phyloP scores from a whole-genome alignment of 495 filamentous ascomycete genomes.

The Penicillium longicatenatum region DNA sequence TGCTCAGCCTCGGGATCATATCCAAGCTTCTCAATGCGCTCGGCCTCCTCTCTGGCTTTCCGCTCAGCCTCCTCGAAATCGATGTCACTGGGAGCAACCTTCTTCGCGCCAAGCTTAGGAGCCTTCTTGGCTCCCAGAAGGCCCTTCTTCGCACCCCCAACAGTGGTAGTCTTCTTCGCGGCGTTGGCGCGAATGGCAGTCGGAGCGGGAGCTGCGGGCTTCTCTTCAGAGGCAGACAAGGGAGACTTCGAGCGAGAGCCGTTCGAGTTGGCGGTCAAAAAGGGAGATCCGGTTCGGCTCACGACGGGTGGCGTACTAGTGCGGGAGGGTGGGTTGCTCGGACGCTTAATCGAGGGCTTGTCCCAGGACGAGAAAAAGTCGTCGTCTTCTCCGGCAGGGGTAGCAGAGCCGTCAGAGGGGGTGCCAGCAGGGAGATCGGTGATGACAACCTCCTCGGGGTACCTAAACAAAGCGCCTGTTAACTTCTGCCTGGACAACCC shows the following conservation, averaged over 20 bases:
- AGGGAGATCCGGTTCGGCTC: slow-evolving; percentile 83
- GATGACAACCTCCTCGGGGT: slow-evolving; percentile 83
- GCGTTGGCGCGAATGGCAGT: slow-evolving; percentile 72
- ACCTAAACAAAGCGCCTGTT: slow-evolving; percentile 52
- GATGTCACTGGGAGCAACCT: slow-evolving; percentile 72
- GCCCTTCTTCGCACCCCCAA: slow-evolving; percentile 67
- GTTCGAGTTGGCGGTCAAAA: slow-evolving; percentile 77
- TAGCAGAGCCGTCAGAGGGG: slow-evolving; percentile 62
- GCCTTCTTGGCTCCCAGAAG: slow-evolving; percentile 89
- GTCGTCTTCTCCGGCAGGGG: slow-evolving; percentile 79
- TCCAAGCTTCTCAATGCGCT: slow-evolving; percentile 95
- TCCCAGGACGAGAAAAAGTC: slow-evolving; percentile 99
- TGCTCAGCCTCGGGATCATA: slow-evolving; percentile 92
- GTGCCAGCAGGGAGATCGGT: slow-evolving; percentile 68
- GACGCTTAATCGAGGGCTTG: slow-evolving; percentile 95
- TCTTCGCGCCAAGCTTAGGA: slow-evolving; percentile 87
- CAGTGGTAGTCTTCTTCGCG: slow-evolving; percentile 68
- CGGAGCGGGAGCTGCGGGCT: slow-evolving; percentile 42
- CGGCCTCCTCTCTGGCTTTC: slow-evolving; percentile 96
- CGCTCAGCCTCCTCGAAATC: slow-evolving; percentile 98
- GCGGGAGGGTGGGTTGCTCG: slow-evolving; percentile 89
- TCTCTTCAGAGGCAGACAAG: slow-evolving; percentile 62
- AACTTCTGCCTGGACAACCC: slow-evolving; percentile 3
- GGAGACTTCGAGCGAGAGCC: slow-evolving; percentile 80
- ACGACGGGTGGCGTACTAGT: slow-evolving; percentile 85